Evolutionary conservation across 2,329 filamentous ascomycete genomes (phyloP), one percentile per base, ranked within the genome.

Genomic region (Mollisia scopiformis): DNA sequence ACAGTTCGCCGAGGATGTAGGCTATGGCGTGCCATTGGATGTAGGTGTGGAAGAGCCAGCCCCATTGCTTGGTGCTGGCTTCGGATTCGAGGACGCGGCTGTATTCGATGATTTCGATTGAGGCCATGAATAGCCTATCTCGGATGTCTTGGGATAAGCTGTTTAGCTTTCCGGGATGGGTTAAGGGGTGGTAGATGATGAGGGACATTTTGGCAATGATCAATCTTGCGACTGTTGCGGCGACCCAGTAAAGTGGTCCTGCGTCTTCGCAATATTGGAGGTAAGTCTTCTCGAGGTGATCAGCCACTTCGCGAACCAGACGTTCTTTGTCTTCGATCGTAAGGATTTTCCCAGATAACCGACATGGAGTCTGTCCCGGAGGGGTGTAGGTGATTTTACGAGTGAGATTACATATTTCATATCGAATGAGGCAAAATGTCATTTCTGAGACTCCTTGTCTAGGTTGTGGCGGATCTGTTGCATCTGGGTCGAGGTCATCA

Each of bases 221-320:
- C 3, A 79, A 67, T 7, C 75, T 72, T 4, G 74, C 71, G 13
- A 75, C 67, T 19, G 77, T 82, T 21, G 79, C 77, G 1, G 79
- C 77, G 10, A 82, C 77, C 81, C 82, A 85, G 61, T 79, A 80
- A n/a, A 83, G 73, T 11, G 80, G 68, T 46, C 77, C 77, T 59
- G 72, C 69, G 39, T 79, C 74, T 23, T 78, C 69, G 41, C 72
- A 75, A 49, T 74, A 69, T 52, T 67, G 64, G 0, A 75, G 63
- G 61, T 74, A 75, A n/a, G 62, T 70, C n/a, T 57, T 62, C 43
- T 75, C 72, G 0, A 75, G 46, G 43, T 63, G 58, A 2, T 69
- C 58, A 41, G 75, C 71, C 0, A 72, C 67, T 1, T 73, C 65
- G 19, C 64, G 62, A 4, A 75, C 61, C 43, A 73, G n/a, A n/a